Conservation (phyloP, 2,329 filamentous ascomycete species). For the Apiospora rasikravindrae region DNA sequence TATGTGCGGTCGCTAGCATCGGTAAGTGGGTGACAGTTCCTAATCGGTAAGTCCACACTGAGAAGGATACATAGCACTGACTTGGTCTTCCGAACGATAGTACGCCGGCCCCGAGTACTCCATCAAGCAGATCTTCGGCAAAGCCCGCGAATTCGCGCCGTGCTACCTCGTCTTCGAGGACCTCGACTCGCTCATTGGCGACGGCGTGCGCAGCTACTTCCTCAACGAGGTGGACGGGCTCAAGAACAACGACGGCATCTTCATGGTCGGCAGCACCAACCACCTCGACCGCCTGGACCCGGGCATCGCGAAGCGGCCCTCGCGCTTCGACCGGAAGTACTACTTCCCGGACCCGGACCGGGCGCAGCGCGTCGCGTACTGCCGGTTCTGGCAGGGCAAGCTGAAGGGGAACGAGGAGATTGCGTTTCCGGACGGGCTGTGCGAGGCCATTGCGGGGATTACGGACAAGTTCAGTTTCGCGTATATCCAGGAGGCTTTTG, state of each 20-base stretch:
- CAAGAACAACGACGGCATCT: slow-evolving; percentile 71
- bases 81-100: slow-evolving; percentile 37
- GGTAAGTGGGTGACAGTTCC: slow-evolving; percentile 52
- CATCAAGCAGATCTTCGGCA: slow-evolving; percentile 59
- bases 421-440: slow-evolving; percentile 65
- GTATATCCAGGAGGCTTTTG: slow-evolving; percentile 73
- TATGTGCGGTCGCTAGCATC: slow-evolving; percentile 65
- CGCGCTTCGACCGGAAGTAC: slow-evolving; percentile 71
- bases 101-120: slow-evolving; percentile 61
- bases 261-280: slow-evolving; percentile 72
- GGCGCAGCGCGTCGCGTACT: slow-evolving; percentile 62
- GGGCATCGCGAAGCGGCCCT: slow-evolving; percentile 69
- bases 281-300: slow-evolving; percentile 70
- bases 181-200: slow-evolving; percentile 68
- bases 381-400: slow-evolving; percentile 66
- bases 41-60: slow-evolving; percentile 39
- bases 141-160: slow-evolving; percentile 66
- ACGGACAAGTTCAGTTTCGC: slow-evolving; percentile 72
- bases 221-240: slow-evolving; percentile 76
- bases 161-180: slow-evolving; percentile 77
- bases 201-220: slow-evolving; percentile 69
- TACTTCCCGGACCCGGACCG: slow-evolving; percentile 63
- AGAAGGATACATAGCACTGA: neutral
- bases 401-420: slow-evolving; percentile 61
- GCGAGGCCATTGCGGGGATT: slow-evolving; percentile 63